Conservation (phyloP, 768 basidiomycete species). For the Termitomyces titanicus region DNA sequence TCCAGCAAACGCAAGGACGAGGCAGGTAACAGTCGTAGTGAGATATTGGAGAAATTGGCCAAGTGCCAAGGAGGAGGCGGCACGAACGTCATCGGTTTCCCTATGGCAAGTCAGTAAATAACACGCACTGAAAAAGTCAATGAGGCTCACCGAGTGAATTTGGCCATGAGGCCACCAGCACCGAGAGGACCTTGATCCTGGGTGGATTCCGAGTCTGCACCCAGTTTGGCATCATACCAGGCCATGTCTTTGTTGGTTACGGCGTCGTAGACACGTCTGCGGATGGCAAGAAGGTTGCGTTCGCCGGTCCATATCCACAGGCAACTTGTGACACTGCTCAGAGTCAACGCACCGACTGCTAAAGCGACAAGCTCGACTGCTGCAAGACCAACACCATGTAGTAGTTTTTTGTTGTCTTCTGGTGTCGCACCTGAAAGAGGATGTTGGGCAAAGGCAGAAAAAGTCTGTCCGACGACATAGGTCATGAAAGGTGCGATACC, state of each 20-base stretch:
- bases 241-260: constrained; percentile 70
- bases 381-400: constrained; percentile 54
- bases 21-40: constrained; percentile 73
- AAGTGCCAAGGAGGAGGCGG: constrained; percentile 75
- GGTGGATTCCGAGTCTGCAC: constrained; percentile 40
- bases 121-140: background rate
- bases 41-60: constrained; percentile 80
- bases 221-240: constrained; percentile 90
- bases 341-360: constrained; percentile 58
- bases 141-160: constrained; percentile 69
- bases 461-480: constrained; percentile 70
- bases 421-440: constrained; percentile 28
- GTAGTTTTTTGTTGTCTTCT: constrained; percentile 44
- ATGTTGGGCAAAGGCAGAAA: constrained; percentile 69
- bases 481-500: constrained; percentile 88
- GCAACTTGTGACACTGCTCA: constrained; percentile 71
- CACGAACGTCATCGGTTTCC: constrained; percentile 92
- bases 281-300: constrained; percentile 63
- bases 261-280: constrained; percentile 64
- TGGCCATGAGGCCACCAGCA: constrained; percentile 90
- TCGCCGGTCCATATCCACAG: constrained; percentile 92
- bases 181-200: constrained; percentile 54
- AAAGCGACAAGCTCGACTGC: constrained; percentile 67
- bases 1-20: constrained; percentile 76
- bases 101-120: constrained; percentile 33